Conservation (phyloP, 352 stramenopile species). For the Globisporangium rhizosaccharum region DNA sequence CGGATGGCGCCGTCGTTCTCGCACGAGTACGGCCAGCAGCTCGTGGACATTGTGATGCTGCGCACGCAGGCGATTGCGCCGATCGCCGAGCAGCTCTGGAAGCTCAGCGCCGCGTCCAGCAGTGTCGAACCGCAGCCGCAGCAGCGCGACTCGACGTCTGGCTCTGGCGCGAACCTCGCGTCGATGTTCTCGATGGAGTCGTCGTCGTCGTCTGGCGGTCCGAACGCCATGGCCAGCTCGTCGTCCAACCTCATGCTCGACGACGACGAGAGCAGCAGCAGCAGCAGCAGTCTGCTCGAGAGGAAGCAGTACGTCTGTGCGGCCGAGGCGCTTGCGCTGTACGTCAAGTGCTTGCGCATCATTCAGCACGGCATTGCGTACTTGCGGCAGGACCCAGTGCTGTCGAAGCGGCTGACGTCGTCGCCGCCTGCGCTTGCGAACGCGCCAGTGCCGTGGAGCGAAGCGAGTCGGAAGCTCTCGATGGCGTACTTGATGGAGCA, state of each 20-base stretch:
- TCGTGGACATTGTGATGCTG: conserved; percentile 59
- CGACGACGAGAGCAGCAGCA: conserved; percentile 20
- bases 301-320: conserved; percentile 57
- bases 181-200: conserved; percentile 56
- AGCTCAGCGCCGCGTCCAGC: conserved; percentile 21
- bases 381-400: conserved; percentile 43
- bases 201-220: conserved; percentile 33
- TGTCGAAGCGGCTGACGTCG: conserved; percentile 17
- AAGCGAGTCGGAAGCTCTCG: conserved; percentile 52
- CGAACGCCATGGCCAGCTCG: conserved; percentile 24
- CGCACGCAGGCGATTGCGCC: conserved; percentile 58
- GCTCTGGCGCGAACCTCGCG: conserved; percentile 35
- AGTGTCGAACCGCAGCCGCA: neutral
- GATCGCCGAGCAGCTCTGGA: conserved; percentile 63
- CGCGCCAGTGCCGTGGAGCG: conserved; percentile 21
- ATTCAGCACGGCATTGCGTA: conserved; percentile 59
- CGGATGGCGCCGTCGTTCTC: conserved; percentile 19
- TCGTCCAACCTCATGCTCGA: conserved; percentile 25
- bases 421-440: conserved; percentile 12
- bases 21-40: conserved; percentile 44
- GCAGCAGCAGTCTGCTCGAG: conserved; percentile 17
- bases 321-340: conserved; percentile 54
- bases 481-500: conserved; percentile 58
- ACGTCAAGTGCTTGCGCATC: conserved; percentile 65
- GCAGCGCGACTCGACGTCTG: conserved; percentile 16